Evolutionary conservation across 176 grass and related monocot genomes (phyloP).

Genomic region (Avena insularis): DNA sequence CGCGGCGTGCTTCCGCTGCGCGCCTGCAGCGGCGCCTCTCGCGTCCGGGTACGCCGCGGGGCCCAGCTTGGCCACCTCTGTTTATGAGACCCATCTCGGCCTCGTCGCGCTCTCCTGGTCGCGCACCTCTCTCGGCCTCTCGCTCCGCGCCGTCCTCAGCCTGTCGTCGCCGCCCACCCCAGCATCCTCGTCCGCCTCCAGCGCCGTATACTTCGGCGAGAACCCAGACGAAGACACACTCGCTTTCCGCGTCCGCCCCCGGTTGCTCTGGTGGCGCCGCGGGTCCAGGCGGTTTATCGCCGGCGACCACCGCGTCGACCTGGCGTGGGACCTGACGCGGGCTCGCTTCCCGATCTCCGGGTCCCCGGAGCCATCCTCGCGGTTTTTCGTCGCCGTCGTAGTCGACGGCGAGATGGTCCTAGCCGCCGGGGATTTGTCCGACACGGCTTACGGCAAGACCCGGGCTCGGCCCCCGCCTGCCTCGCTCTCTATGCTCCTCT

Average conservation of each 20-base stretch:
- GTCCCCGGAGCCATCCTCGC: slow-evolving; percentile 60
- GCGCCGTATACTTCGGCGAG: slow-evolving; percentile 32
- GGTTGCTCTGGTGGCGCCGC: slow-evolving; percentile 64
- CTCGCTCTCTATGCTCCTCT: slow-evolving; percentile 40
- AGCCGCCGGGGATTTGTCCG: slow-evolving; percentile 67
- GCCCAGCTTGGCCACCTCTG: slow-evolving; percentile 61
- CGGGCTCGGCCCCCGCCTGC: slow-evolving; percentile 12
- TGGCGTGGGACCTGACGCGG: slow-evolving; percentile 72
- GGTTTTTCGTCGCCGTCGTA: slow-evolving; percentile 72
- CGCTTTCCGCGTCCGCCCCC: slow-evolving; percentile 69
- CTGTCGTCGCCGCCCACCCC: slow-evolving; percentile 37
- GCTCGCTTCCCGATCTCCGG: slow-evolving; percentile 49
- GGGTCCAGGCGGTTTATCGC: slow-evolving; percentile 59
- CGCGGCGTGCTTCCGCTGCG: neutral
- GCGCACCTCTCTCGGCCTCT: slow-evolving; percentile 66
- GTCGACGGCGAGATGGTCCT: slow-evolving; percentile 76
- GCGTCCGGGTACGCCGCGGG: slow-evolving; percentile 7
- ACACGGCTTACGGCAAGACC: slow-evolving; percentile 57
- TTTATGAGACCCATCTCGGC: slow-evolving; percentile 87
- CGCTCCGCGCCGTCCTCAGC: neutral
- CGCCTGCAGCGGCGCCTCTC: neutral
- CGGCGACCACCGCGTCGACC: slow-evolving; percentile 46
- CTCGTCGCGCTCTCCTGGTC: slow-evolving; percentile 77
- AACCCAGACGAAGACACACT: slow-evolving; percentile 53
- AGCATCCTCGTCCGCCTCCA: neutral